Evolutionary conservation across 495 filamentous ascomycete genomes (phyloP).

Genomic region (Neurospora tetrasperma): DNA sequence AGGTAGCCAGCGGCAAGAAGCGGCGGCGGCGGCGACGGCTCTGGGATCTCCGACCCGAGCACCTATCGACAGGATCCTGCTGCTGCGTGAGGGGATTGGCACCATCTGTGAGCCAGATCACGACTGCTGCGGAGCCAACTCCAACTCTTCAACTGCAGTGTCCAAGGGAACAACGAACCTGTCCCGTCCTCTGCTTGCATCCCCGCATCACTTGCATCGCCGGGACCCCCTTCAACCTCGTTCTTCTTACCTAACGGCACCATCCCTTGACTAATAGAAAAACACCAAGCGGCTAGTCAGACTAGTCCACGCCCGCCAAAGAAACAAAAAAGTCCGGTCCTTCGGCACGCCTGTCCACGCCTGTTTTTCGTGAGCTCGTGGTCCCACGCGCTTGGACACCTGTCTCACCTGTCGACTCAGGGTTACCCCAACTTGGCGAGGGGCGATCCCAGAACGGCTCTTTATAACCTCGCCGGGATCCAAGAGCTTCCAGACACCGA

Average conservation of each 20-base stretch:
- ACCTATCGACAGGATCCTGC: not conserved
- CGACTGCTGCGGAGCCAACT: not conserved
- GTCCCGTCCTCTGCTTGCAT: slow-evolving; percentile 1
- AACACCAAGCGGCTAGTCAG: slow-evolving; percentile 6
- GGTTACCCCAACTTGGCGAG: not conserved
- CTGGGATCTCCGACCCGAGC: not conserved
- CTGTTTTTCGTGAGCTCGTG: not conserved
- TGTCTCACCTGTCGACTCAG: not conserved
- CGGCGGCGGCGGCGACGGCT: not conserved
- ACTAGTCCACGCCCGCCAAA: not conserved
- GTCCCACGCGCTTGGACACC: not conserved
- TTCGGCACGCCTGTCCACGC: not conserved
- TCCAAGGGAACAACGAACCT: slow-evolving; percentile 16
- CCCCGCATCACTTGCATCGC: slow-evolving; percentile 33
- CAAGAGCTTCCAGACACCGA: not conserved
- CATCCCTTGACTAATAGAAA: slow-evolving; percentile 42
- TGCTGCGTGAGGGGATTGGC: not conserved
- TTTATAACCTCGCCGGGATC: not conserved
- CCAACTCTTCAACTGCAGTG: not conserved
- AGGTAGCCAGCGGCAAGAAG: not conserved
- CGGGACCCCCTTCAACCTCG: slow-evolving; percentile 8
- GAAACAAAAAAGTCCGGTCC: not conserved
- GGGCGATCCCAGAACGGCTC: not conserved
- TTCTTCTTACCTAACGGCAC: slow-evolving; percentile 39
- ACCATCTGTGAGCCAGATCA: not conserved